Evolutionary conservation across 164 flowering plant genomes (phyloP), one percentile per base, ranked within the genome.

Genomic region (Aristolochia fimbriata): DNA sequence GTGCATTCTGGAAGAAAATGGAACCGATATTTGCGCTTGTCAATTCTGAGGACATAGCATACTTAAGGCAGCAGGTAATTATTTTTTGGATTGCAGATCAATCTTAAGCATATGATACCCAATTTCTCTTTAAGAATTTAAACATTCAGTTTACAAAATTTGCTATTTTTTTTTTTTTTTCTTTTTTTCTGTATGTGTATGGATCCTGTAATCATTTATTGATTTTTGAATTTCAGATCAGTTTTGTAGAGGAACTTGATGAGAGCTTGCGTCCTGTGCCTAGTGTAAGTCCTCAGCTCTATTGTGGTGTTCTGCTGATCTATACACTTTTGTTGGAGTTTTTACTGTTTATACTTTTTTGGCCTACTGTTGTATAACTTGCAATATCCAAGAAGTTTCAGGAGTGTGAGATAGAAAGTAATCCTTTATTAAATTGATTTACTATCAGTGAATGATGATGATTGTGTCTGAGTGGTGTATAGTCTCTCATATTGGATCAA

Each of bases 1-100:
- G 82, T 65, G 45, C 82, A 51, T 87, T 90, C 69, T 90, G 97
- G 97, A 82, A 83, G 77, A 81, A 76, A 73, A 72, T 82, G 74
- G 85, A 85, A 65, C 75, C 78, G 13, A 19, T 70, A 51, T 87
- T 87, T 78, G 63, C 80, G 59, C 68, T 74, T 64, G 61, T 74
- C 55, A 74, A 76, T 59, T 56, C 72, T 27, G 90, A 73, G 55
- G 87, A 79, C 49, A 51, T 52, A 41, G 71, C 84, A 45, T 78
- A 65, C 72, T 74, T 90, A 74, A 80, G 73, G 63, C 75, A 80
- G 57, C 85, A 83, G 88, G 97, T 81, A 58, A 48, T 55, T 13
- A 45, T 58, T 37, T 7, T 37, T 37, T 37, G 43, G 43, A 37
- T 37, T 7, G 12, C 8, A 37, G 10, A 10, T 37, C 43, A 37